Conservation (phyloP, 768 basidiomycete species). For the Postia placenta region DNA sequence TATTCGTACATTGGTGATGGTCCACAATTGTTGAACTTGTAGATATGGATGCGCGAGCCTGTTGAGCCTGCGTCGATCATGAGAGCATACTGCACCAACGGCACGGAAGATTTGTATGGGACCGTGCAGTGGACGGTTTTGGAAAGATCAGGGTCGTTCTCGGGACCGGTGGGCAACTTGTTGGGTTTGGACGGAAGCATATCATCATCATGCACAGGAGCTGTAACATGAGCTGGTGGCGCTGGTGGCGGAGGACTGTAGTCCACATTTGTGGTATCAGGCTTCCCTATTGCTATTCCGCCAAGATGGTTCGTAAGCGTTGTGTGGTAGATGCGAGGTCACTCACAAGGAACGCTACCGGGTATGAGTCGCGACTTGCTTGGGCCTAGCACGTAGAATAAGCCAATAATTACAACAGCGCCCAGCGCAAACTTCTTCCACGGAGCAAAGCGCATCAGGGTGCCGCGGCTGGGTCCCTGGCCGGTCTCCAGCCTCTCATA, state of each 20-base stretch:
- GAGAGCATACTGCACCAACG: slow-evolving; percentile 85
- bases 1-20: slow-evolving; percentile 78
- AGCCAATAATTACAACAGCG: slow-evolving; percentile 45
- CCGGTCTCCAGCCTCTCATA: slow-evolving; percentile 62
- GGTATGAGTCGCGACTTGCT: slow-evolving; percentile 24
- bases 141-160: slow-evolving; percentile 67
- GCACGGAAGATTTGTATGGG: slow-evolving; percentile 41
- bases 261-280: slow-evolving; percentile 5
- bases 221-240: neutral
- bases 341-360: slow-evolving; percentile 23
- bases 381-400: slow-evolving; percentile 68
- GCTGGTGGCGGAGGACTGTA: slow-evolving; percentile 5
- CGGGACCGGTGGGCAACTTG: slow-evolving; percentile 48
- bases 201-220: slow-evolving; percentile 5
- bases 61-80: slow-evolving; percentile 99
- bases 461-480: slow-evolving; percentile 40
- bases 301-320: neutral
- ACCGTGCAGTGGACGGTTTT: slow-evolving; percentile 67
- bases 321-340: neutral
- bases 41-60: slow-evolving; percentile 94
- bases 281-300: slow-evolving; percentile 10
- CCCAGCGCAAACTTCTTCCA: slow-evolving; percentile 70
- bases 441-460: slow-evolving; percentile 23
- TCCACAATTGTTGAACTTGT: slow-evolving; percentile 94
- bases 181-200: slow-evolving; percentile 6